phyloP scores from a whole-genome alignment of 2,329 filamentous ascomycete species.

The Talaromyces sp. region DNA sequence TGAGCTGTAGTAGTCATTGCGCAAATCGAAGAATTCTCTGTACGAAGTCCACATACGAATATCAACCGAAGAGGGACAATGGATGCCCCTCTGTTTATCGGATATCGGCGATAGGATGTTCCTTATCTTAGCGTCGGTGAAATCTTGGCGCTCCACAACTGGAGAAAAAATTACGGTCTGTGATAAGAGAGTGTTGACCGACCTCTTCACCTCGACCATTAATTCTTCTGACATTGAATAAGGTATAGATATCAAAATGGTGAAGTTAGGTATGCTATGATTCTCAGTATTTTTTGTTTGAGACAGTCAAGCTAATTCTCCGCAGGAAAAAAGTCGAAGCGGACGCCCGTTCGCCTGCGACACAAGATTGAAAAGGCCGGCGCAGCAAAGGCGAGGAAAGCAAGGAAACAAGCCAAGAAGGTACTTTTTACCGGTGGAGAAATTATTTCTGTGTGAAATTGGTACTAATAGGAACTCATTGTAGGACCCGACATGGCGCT shows the following conservation, averaged over 20 bases:
- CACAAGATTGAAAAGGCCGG: conserved; percentile 96
- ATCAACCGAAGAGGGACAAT: background rate
- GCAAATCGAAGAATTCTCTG: background rate
- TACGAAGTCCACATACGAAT: background rate
- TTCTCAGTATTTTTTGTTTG: background rate
- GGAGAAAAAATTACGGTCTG: conserved; percentile 11
- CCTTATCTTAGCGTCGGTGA: conserved; percentile 29
- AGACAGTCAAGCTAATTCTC: background rate
- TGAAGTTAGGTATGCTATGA: conserved; percentile 39
- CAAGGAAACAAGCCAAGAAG: conserved; percentile 84
- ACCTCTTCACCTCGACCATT: background rate
- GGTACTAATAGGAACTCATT: background rate
- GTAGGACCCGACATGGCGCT: conserved; percentile 90
- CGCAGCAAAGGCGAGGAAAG: conserved; percentile 84
- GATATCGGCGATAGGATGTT: conserved; percentile 36
- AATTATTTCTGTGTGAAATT: background rate
- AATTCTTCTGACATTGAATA: background rate
- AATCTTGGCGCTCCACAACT: conserved; percentile 34
- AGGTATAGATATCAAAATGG: conserved; percentile 30
- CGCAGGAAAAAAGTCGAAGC: conserved; percentile 90
- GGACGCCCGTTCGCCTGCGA: conserved; percentile 80
- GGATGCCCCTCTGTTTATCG: conserved; percentile 22
- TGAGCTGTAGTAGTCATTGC: conserved; percentile 31
- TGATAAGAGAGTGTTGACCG: conserved; percentile 2
- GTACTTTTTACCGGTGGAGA: conserved; percentile 33